Evolutionary conservation across 208 protist genomes (phyloP), one percentile per base, ranked within the genome.

Genomic region (Trypanosoma rangeli): DNA sequence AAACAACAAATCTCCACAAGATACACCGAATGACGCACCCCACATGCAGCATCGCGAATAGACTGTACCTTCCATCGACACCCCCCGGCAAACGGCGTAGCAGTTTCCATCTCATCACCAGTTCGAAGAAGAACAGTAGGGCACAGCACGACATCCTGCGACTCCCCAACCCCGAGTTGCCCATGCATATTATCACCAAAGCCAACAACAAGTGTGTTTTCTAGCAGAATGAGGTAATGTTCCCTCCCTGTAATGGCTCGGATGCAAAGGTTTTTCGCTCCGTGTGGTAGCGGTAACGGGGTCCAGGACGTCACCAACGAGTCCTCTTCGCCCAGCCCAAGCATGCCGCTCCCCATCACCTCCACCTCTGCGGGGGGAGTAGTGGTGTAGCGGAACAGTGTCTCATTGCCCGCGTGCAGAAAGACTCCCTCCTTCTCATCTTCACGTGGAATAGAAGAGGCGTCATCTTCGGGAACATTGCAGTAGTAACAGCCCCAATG

Each of bases 401-500:
- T 33, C 33, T 94, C 89, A 56, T 91, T 80, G 9, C 86, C 89
- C 16, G 82, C 89, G 61, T 91, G 84, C 15, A 90, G 18, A n/a
- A 5, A 63, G 22, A 63, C 48, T 33, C 58, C 73, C 8, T 54
- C 73, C 13, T 59, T 46, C 5, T 61, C 42, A 13, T 72, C 66
- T 44, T 58, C 57, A 1, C 83, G 82, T 42, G 91, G 88, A 49
- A 83, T 53, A 1, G 91, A 94, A 18, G 85, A 77, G 13, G 76
- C 78, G 15, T 68, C 68, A 39, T 86, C 89, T 55, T 96, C 88
- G 16, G 93, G 64, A 29, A 73, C 82, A 52, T 66, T 61, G 74
- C 78, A 84, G 70, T 94, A 96, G 72, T 94, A 96, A 66, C 91
- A 96, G 18, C 91, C 91, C 84, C 87, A 96, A 44, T 96, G 89